Base-by-base conservation (phyloP, 2,329 filamentous ascomycete genomes). In the Beauveria australis region DNA sequence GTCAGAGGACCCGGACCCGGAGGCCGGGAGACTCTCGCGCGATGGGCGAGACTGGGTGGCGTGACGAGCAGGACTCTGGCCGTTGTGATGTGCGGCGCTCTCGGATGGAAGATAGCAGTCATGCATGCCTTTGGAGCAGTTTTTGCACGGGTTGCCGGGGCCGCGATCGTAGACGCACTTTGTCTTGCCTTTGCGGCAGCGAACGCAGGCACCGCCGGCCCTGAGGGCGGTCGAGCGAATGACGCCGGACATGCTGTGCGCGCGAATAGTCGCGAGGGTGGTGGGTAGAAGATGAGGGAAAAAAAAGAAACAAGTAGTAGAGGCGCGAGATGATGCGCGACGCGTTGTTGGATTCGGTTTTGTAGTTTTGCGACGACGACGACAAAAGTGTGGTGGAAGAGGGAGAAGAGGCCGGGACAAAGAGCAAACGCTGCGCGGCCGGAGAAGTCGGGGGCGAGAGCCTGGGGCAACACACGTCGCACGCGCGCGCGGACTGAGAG, bases 161-260 rank as follows among this genome's bases (percentile, higher is more conserved):
- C 81, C 82, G 66, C 83, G 84, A 64, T 85, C 82, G 73, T 85
- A 85, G 67, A 85, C 82, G 64, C 82, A 85, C 67, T 84, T 85
- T 57, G 82, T 85, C 72, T 85, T 85, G 73, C 82, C 82, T 69
- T 85, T 85, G 70, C 82, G 81, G 72, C 82, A 85, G 72, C 82
- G 81, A 65, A 85, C 82, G 66, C 82, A 85, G 67, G 82, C 82
- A 67, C 81, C 82, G 69, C 82, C 82, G 70, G 82, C 82, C 69
- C 82, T 78, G 60, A 84, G 80, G 71, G 82, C 82, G 65, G 82
- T 85, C 67, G 80, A 80, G 73, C 82, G 80, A 68, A 81, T 78
- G 64, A 80, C 71, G 67, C 70, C 76, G 53, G 78, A 75, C 79
- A 81, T 81, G 67, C 61, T 65, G 24, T 28, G 26, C 8, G 57